A percentile compares a stretch with the other conserved stretches of the same genome.
Conservation (phyloP, 805 yeast species). For the Candida hungchunana region DNA sequence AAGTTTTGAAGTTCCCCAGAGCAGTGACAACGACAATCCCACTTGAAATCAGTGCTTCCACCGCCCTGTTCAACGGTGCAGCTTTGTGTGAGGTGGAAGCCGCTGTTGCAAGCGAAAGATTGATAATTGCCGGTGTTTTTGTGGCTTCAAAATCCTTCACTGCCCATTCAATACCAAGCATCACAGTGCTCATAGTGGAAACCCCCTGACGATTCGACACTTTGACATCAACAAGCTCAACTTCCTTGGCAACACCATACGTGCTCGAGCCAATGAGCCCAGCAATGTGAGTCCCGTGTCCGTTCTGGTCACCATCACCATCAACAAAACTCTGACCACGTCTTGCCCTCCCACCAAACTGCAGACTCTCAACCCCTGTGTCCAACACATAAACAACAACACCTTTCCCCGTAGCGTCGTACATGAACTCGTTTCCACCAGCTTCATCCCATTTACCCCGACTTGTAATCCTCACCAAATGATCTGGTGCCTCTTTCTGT, state of each 20-base stretch:
- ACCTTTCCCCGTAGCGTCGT: constrained; percentile 49
- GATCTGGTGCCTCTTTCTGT: constrained; percentile 53
- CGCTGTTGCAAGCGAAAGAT: constrained; percentile 74
- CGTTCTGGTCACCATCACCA: constrained; percentile 63
- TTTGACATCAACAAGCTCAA: constrained; percentile 60
- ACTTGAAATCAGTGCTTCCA: constrained; percentile 61
- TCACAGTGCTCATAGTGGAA: constrained; percentile 58
- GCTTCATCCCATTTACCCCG: constrained; percentile 23
- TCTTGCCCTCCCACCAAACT: constrained; percentile 56
- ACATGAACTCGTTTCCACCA: constrained; percentile 33
- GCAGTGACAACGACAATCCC: constrained; percentile 75
- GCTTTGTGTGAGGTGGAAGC: constrained; percentile 57
- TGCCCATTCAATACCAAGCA: constrained; percentile 62
- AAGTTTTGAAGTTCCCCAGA: constrained; percentile 75
- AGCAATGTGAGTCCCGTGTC: constrained; percentile 92
- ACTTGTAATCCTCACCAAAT: constrained; percentile 57
- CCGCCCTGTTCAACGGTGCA: constrained; percentile 65
- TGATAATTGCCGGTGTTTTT: constrained; percentile 58
- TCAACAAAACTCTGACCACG: constrained; percentile 55
- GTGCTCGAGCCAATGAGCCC: constrained; percentile 77
- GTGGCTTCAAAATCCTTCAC: constrained; percentile 45
- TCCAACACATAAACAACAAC: constrained; percentile 77
- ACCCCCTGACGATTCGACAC: constrained; percentile 61
- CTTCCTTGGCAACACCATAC: constrained; percentile 78
- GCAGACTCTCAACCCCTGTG: constrained; percentile 67